Evolutionary conservation across 1,284 basidiomycete genomes (phyloP), one percentile per base, ranked within the genome.

Genomic region (Ustilago tritici): DNA sequence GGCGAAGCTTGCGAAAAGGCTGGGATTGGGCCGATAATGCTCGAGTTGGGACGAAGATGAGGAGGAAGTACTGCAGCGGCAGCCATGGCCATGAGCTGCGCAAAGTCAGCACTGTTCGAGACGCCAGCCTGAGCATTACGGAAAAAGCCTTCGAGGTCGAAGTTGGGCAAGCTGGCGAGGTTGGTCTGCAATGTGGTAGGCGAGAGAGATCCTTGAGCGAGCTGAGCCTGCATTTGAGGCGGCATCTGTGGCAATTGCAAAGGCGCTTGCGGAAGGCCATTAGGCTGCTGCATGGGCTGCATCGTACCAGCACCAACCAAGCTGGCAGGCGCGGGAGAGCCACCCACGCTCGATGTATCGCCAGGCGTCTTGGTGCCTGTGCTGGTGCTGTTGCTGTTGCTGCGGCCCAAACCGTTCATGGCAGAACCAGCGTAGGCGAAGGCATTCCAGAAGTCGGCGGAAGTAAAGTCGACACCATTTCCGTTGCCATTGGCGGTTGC

Each of bases 51-150:
- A 35, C 75, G 66, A 3, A 72, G 57, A n/a, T 78, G 76, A 28
- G 70, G 70, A 40, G 76, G 80, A 17, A 68, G 65, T 12, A 64
- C 65, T 3, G 65, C 74, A 2, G 61, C 67, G 17, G 68, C 66
- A 73, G 93, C 91, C 88, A 93, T 92, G 54, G 90, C 89, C 58
- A 88, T 89, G 65, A 87, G 84, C 86, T 86, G 88, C 86, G 87
- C 88, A 80, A 87, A 86, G 73, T 86, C 76, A 53, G 67, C 65
- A 10, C 71, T 65, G 79, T 87, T 80, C 14, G 72, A 68, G 28
- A 70, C 73, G 19, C 77, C 70, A 4, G 75, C 67, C 32, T 78
- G 69, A 9, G 69, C 76, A 41, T 76, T 79, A 63, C 71, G 78
- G 73, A 83, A 79, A 65, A 83, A 79, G n/a, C 69, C 59, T 43